Conservation (phyloP, 805 yeast species). For the Danielia oregonensis region DNA sequence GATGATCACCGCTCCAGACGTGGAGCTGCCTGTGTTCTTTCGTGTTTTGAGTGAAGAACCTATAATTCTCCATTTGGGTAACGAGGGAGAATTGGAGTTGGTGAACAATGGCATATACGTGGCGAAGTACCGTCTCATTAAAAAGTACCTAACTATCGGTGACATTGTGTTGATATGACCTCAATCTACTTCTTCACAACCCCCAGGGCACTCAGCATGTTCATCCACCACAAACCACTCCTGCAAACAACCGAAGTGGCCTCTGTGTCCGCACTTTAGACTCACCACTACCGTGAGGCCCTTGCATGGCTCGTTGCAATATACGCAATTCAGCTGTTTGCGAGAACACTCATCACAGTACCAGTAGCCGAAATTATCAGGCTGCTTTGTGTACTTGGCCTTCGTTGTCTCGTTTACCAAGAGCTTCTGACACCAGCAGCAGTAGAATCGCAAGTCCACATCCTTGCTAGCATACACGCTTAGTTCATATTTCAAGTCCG, state of each 20-base stretch:
- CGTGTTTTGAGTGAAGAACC: constrained; percentile 44
- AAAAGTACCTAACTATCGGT: constrained; percentile 31
- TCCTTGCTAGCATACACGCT: constrained; percentile 33
- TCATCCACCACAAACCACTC: constrained; percentile 69
- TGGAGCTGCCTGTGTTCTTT: constrained; percentile 75
- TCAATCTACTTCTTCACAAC: constrained; percentile 40
- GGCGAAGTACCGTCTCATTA: constrained; percentile 53
- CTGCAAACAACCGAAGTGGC: constrained; percentile 76
- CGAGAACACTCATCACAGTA: constrained; percentile 71
- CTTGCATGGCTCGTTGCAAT: constrained; percentile 72
- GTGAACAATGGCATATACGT: constrained; percentile 68
- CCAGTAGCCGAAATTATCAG: constrained; percentile 65
- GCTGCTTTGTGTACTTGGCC: constrained; percentile 19
- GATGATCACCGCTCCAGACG: constrained; percentile 79
- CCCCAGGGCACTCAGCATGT: constrained; percentile 76
- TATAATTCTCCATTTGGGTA: constrained; percentile 23
- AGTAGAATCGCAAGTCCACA: constrained; percentile 45
- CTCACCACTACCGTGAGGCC: constrained; percentile 59
- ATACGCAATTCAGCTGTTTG: constrained; percentile 64
- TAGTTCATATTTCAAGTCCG: constrained; percentile 23
- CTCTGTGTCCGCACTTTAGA: constrained; percentile 80
- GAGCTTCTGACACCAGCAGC: constrained; percentile 58
- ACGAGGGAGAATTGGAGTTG: constrained; percentile 25
- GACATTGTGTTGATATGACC: constrained; percentile 35
- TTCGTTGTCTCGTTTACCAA: constrained; percentile 57